Conservation (phyloP, 257 asterid genomes). For the Linaria vulgaris region DNA sequence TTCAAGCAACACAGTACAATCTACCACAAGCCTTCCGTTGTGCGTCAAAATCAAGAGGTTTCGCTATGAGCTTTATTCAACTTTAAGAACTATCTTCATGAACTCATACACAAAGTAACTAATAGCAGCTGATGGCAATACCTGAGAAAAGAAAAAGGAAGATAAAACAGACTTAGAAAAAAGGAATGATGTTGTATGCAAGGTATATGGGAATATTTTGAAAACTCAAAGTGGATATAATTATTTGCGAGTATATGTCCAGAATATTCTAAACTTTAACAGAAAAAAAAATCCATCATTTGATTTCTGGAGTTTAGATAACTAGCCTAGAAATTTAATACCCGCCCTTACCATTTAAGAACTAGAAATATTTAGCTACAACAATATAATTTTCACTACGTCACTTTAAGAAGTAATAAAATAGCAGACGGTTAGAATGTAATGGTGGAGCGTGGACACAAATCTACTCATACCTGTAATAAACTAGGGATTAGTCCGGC, state of each 20-base stretch:
- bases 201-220: background rate
- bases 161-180: no score
- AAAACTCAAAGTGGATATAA: no score
- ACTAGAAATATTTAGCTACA: background rate
- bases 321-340: slow-evolving; percentile 1
- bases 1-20: slow-evolving; percentile 10
- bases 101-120: slow-evolving; percentile 90
- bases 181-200: background rate
- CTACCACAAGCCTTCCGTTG: slow-evolving; percentile 21
- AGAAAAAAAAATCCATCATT: slow-evolving; percentile 7
- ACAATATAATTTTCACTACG: background rate
- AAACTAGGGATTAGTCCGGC: slow-evolving; percentile 91
- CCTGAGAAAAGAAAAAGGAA: slow-evolving; percentile 46
- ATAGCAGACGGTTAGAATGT: background rate
- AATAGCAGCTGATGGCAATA: slow-evolving; percentile 94
- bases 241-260: background rate
- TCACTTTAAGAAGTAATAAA: background rate
- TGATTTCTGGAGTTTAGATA: slow-evolving; percentile 5
- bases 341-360: no score
- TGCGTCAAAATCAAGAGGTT: slow-evolving; percentile 11
- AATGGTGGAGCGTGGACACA: background rate
- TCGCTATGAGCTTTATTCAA: slow-evolving; percentile 44
- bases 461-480: slow-evolving; percentile 58
- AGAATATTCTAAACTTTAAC: slow-evolving; percentile 5
- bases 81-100: slow-evolving; percentile 92